phyloP scores from a whole-genome alignment of 805 yeast genomes.

The Ogataea pini region DNA sequence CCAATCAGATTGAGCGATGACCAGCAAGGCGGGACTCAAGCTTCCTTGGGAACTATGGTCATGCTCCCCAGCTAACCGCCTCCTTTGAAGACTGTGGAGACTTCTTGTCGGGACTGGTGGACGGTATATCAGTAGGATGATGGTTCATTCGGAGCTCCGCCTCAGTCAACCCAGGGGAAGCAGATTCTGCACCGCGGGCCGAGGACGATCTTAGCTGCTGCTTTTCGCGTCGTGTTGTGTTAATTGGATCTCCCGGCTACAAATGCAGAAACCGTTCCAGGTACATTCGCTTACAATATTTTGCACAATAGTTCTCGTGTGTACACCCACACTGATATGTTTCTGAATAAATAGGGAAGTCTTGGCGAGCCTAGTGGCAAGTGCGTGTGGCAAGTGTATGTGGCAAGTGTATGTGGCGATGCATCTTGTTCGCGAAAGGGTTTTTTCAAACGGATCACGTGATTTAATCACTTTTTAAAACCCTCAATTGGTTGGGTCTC shows the following conservation, averaged over 20 bases:
- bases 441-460: conserved; percentile 4
- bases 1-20: not conserved
- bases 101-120: too few species aligned
- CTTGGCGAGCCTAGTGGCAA: not conserved
- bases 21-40: too few species aligned
- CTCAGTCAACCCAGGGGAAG: not conserved
- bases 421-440: not conserved
- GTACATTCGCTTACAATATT: conserved; percentile 1
- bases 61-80: not conserved
- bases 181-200: not conserved
- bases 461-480: not conserved
- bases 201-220: not conserved
- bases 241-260: not conserved
- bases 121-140: not conserved
- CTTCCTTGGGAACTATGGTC: not conserved
- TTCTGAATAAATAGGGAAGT: not conserved
- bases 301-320: not conserved
- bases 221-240: not conserved
- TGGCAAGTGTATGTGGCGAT: not conserved
- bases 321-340: not conserved
- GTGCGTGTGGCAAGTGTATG: not conserved
- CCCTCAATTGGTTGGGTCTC: not conserved
- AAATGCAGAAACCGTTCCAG: conserved; percentile 8
- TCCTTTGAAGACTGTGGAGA: not conserved
- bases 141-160: not conserved